Percentiles rank a stretch among this genome's conserved stretches.
These are phyloP conservation scores for Aspergillus persii DNA, from an alignment of 2,329 filamentous ascomycete genomes.

Conservation along the genomic window DNA sequence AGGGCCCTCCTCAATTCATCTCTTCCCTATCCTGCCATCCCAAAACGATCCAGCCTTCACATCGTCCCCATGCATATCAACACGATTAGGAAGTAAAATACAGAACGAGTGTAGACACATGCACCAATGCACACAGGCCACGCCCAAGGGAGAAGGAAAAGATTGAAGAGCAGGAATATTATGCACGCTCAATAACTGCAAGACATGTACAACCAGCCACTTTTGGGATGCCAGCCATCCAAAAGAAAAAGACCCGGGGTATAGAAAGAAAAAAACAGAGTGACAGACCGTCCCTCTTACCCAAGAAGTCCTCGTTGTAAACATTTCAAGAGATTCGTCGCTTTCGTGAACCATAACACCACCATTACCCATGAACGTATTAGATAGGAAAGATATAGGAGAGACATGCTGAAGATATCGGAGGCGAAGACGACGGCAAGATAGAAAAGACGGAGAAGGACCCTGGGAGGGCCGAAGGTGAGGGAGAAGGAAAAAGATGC, in stretches of 20 bases:
- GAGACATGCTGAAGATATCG: conserved; percentile 10
- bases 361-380: conserved; percentile 23
- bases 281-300: neutral
- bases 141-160: conserved; percentile 22
- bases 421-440: conserved; percentile 3
- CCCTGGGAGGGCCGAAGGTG: neutral
- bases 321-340: conserved; percentile 30
- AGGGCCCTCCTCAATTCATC: neutral
- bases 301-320: conserved; percentile 17
- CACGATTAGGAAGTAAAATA: conserved; percentile 9
- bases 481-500: neutral
- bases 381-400: conserved; percentile 18
- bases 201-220: conserved; percentile 29
- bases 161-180: conserved; percentile 20
- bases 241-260: conserved; percentile 11
- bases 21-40: neutral
- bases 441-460: conserved; percentile 3
- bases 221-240: conserved; percentile 21
- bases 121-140: neutral
- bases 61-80: conserved; percentile 1
- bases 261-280: conserved; percentile 1
- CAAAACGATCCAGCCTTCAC: conserved; percentile 4
- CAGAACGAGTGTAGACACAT: neutral
- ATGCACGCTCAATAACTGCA: conserved; percentile 41
- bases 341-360: conserved; percentile 39